Evolutionary conservation across 1,284 basidiomycete species (phyloP), one percentile per base, ranked within the genome.

Genomic region (Melampsora abietis-canadensis): DNA sequence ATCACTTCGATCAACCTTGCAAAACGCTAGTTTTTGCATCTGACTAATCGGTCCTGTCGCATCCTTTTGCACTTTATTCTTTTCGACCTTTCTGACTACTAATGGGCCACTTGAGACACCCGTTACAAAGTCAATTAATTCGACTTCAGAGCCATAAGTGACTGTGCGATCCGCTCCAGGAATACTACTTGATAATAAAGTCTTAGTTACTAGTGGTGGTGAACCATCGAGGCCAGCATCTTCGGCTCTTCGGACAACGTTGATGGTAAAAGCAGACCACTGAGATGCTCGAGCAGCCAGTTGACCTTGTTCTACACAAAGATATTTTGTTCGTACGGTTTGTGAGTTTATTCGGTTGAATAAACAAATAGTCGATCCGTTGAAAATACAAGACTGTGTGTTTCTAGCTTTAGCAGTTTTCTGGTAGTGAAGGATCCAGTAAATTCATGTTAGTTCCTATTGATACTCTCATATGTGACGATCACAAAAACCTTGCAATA

Each of bases 271-370:
- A n/a, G 92, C 92, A 72, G 91, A 92, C 92, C 92, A 94, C 51
- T 89, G 87, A 76, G 89, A 85, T 81, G 91, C 92, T 82, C 91
- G 92, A 27, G 92, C 92, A 81, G 89, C 91, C 67, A 94, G 85
- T 82, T 90, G 87, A 78, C 87, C 88, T 81, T 90, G 87, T 79
- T 94, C 91, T 81, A 92, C 90, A 73, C 90, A 91, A 89, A 96
- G 92, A 82, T 94, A 97, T 84, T 96, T 96, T 68, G 94, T 97
- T 78, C 94, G 89, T 76, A 95, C 93, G 30, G 93, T 95, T 84
- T 98, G 94, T 15, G 91, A 92, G 83, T 97, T 94, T 85, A 98
- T 92, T 80, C 94, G 90, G 82, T 94, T 94, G 86, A 94, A 95
- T 66, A 98, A 86, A 73, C 92, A 92, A 66, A 98, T 91, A n/a